Evolutionary conservation across 306 rosid species (phyloP).

Genomic region (Luffa aegyptiaca): DNA sequence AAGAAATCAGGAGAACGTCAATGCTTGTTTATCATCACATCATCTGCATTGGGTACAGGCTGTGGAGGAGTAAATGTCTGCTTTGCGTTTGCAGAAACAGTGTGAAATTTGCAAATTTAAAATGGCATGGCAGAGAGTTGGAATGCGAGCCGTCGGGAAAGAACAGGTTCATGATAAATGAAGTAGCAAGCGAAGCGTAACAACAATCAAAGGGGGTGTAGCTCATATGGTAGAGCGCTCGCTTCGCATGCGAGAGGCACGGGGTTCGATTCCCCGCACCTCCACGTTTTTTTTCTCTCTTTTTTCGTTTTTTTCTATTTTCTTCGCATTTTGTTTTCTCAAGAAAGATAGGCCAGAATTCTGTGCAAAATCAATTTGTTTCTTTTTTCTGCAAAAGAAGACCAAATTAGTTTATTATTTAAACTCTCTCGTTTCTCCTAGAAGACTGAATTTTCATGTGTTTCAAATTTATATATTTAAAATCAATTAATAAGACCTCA

Average conservation of each 20-base stretch:
- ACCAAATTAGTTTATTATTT: background rate
- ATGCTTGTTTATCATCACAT: background rate
- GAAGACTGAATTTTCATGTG: no score
- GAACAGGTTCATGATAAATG: background rate
- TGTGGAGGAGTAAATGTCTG: slow-evolving; percentile 12
- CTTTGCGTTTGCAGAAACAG: slow-evolving; percentile 8
- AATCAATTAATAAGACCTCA: no score
- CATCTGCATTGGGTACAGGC: slow-evolving; percentile 3
- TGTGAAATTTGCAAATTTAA: slow-evolving; percentile 17
- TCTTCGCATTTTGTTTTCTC: background rate
- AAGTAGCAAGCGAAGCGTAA: no score
- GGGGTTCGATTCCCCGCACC: slow-evolving; percentile 12
- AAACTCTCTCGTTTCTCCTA: no score
- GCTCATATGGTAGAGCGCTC: slow-evolving; percentile 90
- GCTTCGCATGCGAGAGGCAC: slow-evolving; percentile 20
- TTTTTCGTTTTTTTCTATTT: background rate
- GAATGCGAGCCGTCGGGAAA: slow-evolving; percentile 25
- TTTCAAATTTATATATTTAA: no score
- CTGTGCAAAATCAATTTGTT: background rate
- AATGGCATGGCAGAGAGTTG: slow-evolving; percentile 20
- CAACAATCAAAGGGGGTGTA: slow-evolving; percentile 39
- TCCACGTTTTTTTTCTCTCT: background rate
- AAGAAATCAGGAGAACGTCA: background rate
- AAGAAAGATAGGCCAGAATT: no score
- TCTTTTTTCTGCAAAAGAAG: no score